A percentile compares a stretch with the other conserved stretches of the same genome.
These are phyloP conservation scores for Fusarium nelsonii DNA, from an alignment of 2,329 filamentous ascomycete genomes.

Conservation along the genomic window DNA sequence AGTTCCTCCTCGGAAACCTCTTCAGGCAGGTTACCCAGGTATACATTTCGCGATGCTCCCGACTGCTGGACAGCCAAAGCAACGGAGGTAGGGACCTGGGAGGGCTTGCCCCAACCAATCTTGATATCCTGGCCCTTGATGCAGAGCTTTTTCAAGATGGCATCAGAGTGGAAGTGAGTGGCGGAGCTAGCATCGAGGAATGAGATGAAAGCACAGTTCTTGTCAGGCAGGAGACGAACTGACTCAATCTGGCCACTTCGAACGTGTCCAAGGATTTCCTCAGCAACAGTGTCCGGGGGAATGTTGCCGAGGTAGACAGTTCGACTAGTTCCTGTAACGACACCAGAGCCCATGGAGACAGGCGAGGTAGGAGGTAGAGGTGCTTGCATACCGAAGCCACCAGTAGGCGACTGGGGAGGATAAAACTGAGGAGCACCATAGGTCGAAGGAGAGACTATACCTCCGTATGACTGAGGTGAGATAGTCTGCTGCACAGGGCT, in stretches of 20 bases:
- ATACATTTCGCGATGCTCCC: constrained; percentile 95
- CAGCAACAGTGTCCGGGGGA: constrained; percentile 94
- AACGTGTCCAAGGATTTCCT: constrained; percentile 96
- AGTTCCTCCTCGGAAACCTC: constrained; percentile 92
- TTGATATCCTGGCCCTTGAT: constrained; percentile 99
- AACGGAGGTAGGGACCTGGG: constrained; percentile 96
- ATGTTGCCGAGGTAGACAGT: constrained; percentile 99
- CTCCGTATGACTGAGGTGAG: constrained; percentile 86
- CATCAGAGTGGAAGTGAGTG: constrained; percentile 99
- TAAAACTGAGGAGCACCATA: constrained; percentile 86
- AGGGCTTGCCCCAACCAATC: constrained; percentile 99
- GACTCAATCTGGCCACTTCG: constrained; percentile 98
- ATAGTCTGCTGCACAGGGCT: constrained; percentile 83
- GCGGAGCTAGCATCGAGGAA: constrained; percentile 98
- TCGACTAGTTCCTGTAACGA: constrained; percentile 90
- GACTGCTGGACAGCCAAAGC: constrained; percentile 98
- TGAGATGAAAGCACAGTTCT: constrained; percentile 99
- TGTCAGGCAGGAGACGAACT: constrained; percentile 95
- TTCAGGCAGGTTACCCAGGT: constrained; percentile 92
- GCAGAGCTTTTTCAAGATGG: constrained; percentile 98
- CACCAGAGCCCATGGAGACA: constrained; percentile 80
- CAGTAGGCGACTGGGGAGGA: constrained; percentile 89
- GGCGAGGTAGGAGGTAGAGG: constrained; percentile 76
- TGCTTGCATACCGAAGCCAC: constrained; percentile 72
- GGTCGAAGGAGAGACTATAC: constrained; percentile 85